Base-by-base conservation (phyloP, 2,329 filamentous ascomycete genomes). In the Macrophomina tecta region DNA sequence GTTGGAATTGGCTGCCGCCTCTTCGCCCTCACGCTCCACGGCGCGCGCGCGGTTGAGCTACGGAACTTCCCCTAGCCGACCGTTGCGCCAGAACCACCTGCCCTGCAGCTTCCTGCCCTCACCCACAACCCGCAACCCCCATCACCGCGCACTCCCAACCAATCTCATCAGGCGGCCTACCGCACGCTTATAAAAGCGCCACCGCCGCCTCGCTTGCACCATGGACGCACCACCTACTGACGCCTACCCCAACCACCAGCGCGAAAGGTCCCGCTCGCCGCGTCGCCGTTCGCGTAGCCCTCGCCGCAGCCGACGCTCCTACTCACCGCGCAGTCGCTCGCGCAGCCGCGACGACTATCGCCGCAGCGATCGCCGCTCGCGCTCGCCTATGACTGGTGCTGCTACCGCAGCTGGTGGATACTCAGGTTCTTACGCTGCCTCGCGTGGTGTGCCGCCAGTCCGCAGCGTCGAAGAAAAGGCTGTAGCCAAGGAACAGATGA, bases 401-500 rank as follows among this genome's bases (percentile, higher is more conserved):
- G 78, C 76, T 72, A 89, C 88, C 78, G 84, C 89, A 77, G 83
- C 88, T 78, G 91, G 90, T 86, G 91, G 90, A 84, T 86, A 87
- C 77, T 86, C 89, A 38, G 73, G 75, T 81, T 88, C 87, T 78
- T 80, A 81, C 75, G 76, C 76, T 73, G 76, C 76, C 87, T 74
- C 88, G 90, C 81, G 80, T 69, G 76, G 74, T 72, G 72, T 73
- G 62, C 74, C 74, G 62, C 74, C 77, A 65, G 36, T 38, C 18
- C 89, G 94, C 81, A 89, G 89, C 67, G 92, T 89, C 82, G 94
- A 98, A 80, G 93, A 97, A 76, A 90, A 93, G 75, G 84, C 88
- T 70, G 89, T 86, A 70, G 91, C 91, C 75, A 94, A 95, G 82
- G 93, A 97, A 82, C 90, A 93, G 80, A 97, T 97, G 93, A 96